A percentile compares a stretch with the other conserved stretches of the same genome.
phyloP scores from a whole-genome alignment of 2,329 filamentous ascomycete genomes.

The Ophiocordyceps unilateralis region DNA sequence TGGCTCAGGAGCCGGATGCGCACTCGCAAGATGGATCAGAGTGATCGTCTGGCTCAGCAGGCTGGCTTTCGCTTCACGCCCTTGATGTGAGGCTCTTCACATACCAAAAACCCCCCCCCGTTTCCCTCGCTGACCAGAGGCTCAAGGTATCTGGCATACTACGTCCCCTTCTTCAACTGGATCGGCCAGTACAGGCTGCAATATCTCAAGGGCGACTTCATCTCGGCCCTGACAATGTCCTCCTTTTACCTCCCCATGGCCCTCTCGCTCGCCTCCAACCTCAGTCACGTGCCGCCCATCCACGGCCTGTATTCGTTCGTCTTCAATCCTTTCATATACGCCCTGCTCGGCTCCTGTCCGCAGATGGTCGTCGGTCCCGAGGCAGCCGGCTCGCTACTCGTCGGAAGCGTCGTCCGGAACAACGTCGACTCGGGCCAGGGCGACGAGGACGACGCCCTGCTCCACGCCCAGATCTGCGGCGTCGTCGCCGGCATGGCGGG shows the following conservation, averaged over 20 bases:
- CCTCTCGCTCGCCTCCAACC: constrained; percentile 78
- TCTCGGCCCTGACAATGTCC: constrained; percentile 88
- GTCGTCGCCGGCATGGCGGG: constrained; percentile 79
- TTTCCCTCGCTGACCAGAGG: background rate
- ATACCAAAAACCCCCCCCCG: no score
- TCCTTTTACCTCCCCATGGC: constrained; percentile 98
- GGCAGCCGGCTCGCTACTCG: constrained; percentile 78
- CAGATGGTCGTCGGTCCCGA: constrained; percentile 92
- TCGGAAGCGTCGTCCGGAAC: constrained; percentile 69
- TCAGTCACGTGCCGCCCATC: constrained; percentile 82
- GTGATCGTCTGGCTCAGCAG: constrained; percentile 50
- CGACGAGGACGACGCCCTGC: constrained; percentile 43
- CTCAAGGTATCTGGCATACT: constrained; percentile 73
- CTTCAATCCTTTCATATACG: constrained; percentile 82
- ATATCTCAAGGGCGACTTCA: constrained; percentile 70
- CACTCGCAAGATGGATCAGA: constrained; percentile 55
- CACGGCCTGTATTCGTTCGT: constrained; percentile 91
- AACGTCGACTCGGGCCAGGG: constrained; percentile 52
- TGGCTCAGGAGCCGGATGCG: constrained; percentile 33
- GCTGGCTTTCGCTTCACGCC: constrained; percentile 59
- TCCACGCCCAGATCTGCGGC: constrained; percentile 73
- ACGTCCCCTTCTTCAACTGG: constrained; percentile 84
- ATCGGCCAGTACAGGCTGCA: constrained; percentile 69
- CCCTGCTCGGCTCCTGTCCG: constrained; percentile 76
- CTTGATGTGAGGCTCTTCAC: constrained; percentile 42